A percentile compares a stretch with the other conserved stretches of the same genome.
These are phyloP conservation scores for Coniochaeta sp. DNA, from an alignment of 2,329 filamentous ascomycete genomes.

Conservation along the genomic window DNA sequence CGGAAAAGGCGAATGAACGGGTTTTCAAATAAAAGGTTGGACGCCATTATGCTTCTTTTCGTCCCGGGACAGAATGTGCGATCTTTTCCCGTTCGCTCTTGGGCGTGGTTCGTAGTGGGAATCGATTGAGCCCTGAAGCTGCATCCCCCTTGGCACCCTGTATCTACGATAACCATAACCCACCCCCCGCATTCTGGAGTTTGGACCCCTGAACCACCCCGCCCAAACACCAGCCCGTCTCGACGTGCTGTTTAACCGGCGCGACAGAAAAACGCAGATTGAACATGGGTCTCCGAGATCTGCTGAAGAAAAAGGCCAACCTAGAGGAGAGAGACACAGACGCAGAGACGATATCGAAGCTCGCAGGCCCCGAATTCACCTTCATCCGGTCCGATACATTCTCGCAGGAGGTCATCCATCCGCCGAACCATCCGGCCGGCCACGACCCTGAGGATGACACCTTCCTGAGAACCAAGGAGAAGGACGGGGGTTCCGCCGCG, in stretches of 20 bases:
- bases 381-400: slow-evolving; percentile 81
- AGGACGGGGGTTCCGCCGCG: background rate
- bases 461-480: slow-evolving; percentile 14
- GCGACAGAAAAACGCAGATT: background rate
- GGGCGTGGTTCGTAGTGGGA: background rate
- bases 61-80: no score
- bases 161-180: background rate
- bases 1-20: no score
- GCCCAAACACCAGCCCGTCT: background rate
- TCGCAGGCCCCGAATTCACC: slow-evolving; percentile 60
- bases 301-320: slow-evolving; percentile 47
- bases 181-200: background rate
- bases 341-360: slow-evolving; percentile 26
- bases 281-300: slow-evolving; percentile 43
- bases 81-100: background rate
- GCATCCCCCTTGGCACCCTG: no score
- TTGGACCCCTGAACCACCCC: slow-evolving; percentile 1
- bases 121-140: background rate
- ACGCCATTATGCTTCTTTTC: no score
- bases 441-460: slow-evolving; percentile 9
- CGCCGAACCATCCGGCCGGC: slow-evolving; percentile 41
- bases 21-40: no score
- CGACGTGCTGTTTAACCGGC: background rate
- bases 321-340: slow-evolving; percentile 26
- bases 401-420: slow-evolving; percentile 70